Conservation (phyloP, 73 alveolate genomes). For the Paraurostyla sp. region DNA sequence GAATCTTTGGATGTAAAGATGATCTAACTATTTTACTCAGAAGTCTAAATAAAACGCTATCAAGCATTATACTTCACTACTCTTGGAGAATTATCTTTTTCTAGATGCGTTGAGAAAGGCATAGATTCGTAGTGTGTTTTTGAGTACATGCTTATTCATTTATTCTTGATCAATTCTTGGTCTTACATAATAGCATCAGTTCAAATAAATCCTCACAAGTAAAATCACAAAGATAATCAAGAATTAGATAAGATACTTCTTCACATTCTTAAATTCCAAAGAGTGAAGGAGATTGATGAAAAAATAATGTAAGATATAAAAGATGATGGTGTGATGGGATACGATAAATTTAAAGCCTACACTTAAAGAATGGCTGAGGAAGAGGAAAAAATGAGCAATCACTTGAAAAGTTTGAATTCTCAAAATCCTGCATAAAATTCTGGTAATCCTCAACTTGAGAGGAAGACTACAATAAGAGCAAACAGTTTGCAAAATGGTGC, state of each 20-base stretch:
- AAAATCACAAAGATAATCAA: background rate
- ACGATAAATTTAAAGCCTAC: conserved; percentile 22
- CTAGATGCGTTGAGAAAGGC: no score
- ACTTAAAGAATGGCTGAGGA: conserved; percentile 39
- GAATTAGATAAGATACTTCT: conserved; percentile 22
- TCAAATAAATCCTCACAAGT: background rate
- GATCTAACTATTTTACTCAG: background rate
- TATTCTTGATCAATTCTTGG: no score
- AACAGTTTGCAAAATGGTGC: background rate
- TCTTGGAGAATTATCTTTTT: background rate
- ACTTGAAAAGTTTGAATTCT: background rate
- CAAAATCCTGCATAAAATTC: background rate
- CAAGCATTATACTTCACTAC: background rate
- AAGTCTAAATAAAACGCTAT: background rate
- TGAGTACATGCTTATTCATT: no score
- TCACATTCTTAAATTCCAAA: background rate
- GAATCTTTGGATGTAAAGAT: background rate
- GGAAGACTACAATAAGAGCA: no score
- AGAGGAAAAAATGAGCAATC: background rate
- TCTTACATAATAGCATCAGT: background rate
- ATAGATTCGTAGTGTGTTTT: no score
- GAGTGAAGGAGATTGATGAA: conserved; percentile 21
- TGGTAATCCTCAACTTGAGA: conserved; percentile 1
- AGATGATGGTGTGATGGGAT: conserved; percentile 34
- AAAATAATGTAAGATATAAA: conserved; percentile 2